These are phyloP conservation scores for Nicotiana noctiflora DNA, from an alignment of 257 asterid species.

Conservation along the genomic window DNA sequence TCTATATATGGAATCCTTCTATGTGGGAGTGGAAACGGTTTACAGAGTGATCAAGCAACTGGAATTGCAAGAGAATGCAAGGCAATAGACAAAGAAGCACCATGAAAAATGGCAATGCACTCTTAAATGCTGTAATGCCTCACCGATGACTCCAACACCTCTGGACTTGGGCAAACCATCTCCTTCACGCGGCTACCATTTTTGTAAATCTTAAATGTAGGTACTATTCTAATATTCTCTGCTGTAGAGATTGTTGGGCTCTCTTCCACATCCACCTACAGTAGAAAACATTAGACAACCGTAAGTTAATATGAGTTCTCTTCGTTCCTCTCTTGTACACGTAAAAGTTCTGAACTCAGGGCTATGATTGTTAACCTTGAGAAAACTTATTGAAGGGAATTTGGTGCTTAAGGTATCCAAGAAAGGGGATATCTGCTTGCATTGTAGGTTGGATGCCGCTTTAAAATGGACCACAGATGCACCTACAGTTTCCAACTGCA, in stretches of 20 bases:
- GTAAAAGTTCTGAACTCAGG: not conserved
- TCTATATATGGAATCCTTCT: not conserved
- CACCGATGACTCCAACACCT: constrained; percentile 47
- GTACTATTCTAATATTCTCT: constrained; percentile 45
- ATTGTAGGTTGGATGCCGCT: constrained; percentile 35
- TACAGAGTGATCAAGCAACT: constrained; percentile 11
- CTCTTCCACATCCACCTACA: constrained; percentile 61
- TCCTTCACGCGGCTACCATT: constrained; percentile 44
- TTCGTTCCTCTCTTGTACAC: not conserved
- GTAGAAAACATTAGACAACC: not conserved
- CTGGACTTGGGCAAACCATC: constrained; percentile 47
- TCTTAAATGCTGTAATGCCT: constrained; percentile 11
- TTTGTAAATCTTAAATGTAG: constrained; percentile 55
- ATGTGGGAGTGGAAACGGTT: not conserved
- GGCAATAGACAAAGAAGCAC: constrained; percentile 24
- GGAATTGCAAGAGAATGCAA: constrained; percentile 8
- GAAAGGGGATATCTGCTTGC: constrained; percentile 60
- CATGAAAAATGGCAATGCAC: not conserved
- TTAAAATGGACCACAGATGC: constrained; percentile 67
- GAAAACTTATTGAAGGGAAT: constrained; percentile 66
- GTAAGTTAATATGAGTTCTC: not conserved
- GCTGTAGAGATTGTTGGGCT: constrained; percentile 37
- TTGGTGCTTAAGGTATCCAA: constrained; percentile 56
- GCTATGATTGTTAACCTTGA: constrained; percentile 45
- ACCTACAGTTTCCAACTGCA: constrained; percentile 41